Evolutionary conservation across 768 basidiomycete genomes (phyloP).

Genomic region (Boletus tomentosulus): DNA sequence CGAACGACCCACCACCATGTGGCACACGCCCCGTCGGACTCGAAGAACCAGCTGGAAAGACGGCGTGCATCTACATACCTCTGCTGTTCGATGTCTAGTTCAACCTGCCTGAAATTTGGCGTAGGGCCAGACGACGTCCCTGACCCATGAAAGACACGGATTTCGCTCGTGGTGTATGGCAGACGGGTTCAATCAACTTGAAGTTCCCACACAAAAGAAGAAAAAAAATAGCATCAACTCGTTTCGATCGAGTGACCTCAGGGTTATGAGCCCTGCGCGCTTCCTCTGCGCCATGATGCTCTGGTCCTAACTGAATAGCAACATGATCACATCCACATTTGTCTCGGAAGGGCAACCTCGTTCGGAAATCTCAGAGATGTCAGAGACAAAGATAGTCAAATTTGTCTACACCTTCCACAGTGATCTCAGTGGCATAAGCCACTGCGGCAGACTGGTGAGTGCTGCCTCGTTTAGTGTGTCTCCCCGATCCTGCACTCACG

Average conservation of each 20-base stretch:
- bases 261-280: slow-evolving; percentile 49
- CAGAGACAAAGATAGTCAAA: not conserved
- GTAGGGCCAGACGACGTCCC: too few relatives aligned
- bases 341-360: not conserved
- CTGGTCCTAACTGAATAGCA: not conserved
- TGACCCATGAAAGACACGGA: too few relatives aligned
- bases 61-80: too few relatives aligned
- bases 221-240: slow-evolving; percentile 33
- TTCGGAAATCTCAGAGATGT: not conserved
- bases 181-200: too few relatives aligned
- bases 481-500: not conserved
- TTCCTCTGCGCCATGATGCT: slow-evolving; percentile 48
- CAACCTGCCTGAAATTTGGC: too few relatives aligned
- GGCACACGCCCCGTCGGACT: too few relatives aligned
- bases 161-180: too few relatives aligned
- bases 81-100: too few relatives aligned
- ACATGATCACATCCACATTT: not conserved
- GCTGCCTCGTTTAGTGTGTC: not conserved
- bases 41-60: too few relatives aligned
- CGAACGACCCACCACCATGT: too few relatives aligned
- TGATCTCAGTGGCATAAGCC: not conserved
- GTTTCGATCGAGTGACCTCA: slow-evolving; percentile 48
- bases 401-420: not conserved
- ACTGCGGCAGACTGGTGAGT: not conserved
- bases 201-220: not conserved